A percentile compares a stretch with the other conserved stretches of the same genome.
Conservation (phyloP, 1,284 basidiomycete species). For the Heterobasidion irregulare region DNA sequence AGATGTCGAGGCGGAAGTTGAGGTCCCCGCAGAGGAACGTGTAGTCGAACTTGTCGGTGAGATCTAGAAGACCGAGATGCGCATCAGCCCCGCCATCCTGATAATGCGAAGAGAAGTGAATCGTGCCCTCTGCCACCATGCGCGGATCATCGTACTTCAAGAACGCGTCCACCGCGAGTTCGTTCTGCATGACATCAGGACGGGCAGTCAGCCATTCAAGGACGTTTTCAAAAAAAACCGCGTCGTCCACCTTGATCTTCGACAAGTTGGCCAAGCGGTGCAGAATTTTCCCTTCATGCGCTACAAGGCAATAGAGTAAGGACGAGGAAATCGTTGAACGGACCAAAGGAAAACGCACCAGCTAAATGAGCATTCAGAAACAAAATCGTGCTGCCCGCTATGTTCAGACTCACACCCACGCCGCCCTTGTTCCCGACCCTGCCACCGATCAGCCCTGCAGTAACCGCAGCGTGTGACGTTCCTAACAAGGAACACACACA, state of each 20-base stretch:
- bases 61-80: conserved; percentile 32
- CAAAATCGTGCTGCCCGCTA: conserved; percentile 66
- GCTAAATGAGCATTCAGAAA: conserved; percentile 89
- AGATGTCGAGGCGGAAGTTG: conserved; percentile 70
- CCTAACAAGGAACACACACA: conserved; percentile 27
- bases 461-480: conserved; percentile 65
- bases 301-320: conserved; percentile 23
- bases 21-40: conserved; percentile 79
- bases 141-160: conserved; percentile 55
- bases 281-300: conserved; percentile 66
- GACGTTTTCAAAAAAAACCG: too few species aligned
- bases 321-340: background rate
- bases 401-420: conserved; percentile 74
- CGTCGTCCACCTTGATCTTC: conserved; percentile 58
- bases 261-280: conserved; percentile 62
- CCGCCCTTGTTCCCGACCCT: conserved; percentile 83
- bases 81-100: background rate
- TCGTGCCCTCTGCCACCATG: conserved; percentile 53
- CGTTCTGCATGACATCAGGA: conserved; percentile 30
- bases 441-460: conserved; percentile 81
- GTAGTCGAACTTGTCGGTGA: conserved; percentile 79
- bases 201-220: background rate
- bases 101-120: background rate
- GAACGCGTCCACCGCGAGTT: conserved; percentile 61
- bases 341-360: conserved; percentile 30